Conservation (phyloP, 2,329 filamentous ascomycete genomes). For the Aureobasidium sp. region DNA sequence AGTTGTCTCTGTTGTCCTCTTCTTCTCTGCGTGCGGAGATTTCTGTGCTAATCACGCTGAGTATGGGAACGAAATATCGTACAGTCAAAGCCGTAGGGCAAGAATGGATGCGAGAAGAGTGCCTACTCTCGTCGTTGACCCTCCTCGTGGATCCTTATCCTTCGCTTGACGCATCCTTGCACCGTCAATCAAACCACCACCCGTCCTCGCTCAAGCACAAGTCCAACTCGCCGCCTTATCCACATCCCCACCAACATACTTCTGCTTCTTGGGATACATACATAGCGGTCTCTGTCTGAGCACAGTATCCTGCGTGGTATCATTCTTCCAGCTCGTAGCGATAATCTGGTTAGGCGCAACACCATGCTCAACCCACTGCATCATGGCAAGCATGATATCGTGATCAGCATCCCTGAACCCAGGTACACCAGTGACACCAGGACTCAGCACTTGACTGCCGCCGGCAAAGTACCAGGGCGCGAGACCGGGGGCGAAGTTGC, state of each 20-base stretch:
- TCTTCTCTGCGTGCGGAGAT: no score
- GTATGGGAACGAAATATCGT: no score
- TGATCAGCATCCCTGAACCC: constrained; percentile 29
- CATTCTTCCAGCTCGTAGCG: constrained; percentile 30
- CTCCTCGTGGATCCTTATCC: no score
- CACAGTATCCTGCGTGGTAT: constrained; percentile 25
- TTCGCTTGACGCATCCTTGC: no score
- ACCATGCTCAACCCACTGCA: constrained; percentile 35
- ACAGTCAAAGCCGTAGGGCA: no score
- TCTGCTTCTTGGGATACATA: constrained; percentile 27
- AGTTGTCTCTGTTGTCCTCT: no score
- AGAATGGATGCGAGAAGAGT: no score
- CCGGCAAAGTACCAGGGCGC: constrained; percentile 43
- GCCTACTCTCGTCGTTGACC: no score
- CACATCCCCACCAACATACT: constrained; percentile 26
- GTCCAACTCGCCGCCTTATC: constrained; percentile 26
- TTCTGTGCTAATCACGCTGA: no score
- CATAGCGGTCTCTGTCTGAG: constrained; percentile 31
- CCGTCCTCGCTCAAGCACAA: neutral
- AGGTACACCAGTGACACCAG: constrained; percentile 25
- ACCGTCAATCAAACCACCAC: neutral
- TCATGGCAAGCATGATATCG: constrained; percentile 31
- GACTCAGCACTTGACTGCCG: constrained; percentile 24
- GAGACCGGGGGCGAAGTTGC: constrained; percentile 23
- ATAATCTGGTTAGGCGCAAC: constrained; percentile 32